Percentiles rank a stretch among this genome's conserved stretches.
phyloP scores from a whole-genome alignment of 768 basidiomycete genomes.

The Agaricus sinodeliciosus region DNA sequence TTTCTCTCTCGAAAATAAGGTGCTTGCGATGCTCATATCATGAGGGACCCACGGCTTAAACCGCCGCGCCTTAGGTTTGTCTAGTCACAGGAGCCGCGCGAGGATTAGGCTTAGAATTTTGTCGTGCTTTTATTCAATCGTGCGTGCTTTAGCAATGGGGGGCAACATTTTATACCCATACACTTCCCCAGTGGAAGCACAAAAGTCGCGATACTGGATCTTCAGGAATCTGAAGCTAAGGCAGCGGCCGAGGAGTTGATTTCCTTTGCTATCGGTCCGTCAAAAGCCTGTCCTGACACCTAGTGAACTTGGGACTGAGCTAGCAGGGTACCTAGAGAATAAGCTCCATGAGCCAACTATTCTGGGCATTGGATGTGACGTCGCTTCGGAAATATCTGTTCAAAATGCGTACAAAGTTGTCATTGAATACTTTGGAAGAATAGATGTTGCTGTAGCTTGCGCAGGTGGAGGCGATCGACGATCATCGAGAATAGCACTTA shows the following conservation, averaged over 20 bases:
- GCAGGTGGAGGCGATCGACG: conserved; percentile 50
- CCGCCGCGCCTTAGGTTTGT: conserved; percentile 53
- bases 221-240: conserved; percentile 64
- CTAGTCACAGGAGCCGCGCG: conserved; percentile 90
- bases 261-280: conserved; percentile 21
- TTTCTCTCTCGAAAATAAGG: conserved; percentile 79
- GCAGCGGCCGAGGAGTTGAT: conserved; percentile 62
- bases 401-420: conserved; percentile 63
- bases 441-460: conserved; percentile 84
- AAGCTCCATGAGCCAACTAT: conserved; percentile 53
- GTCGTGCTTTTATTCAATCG: conserved; percentile 85
- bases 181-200: conserved; percentile 61
- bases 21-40: conserved; percentile 15
- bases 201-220: conserved; percentile 73
- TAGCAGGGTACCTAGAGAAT: conserved; percentile 39
- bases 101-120: conserved; percentile 88
- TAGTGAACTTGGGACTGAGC: neutral
- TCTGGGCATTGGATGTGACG: conserved; percentile 81
- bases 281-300: neutral
- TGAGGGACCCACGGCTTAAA: neutral
- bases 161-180: neutral
- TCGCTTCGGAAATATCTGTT: conserved; percentile 76
- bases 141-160: conserved; percentile 26
- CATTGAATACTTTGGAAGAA: conserved; percentile 55
- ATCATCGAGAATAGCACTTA: neutral